phyloP scores from a whole-genome alignment of 257 asterid genomes.

The Scutellaria minor region DNA sequence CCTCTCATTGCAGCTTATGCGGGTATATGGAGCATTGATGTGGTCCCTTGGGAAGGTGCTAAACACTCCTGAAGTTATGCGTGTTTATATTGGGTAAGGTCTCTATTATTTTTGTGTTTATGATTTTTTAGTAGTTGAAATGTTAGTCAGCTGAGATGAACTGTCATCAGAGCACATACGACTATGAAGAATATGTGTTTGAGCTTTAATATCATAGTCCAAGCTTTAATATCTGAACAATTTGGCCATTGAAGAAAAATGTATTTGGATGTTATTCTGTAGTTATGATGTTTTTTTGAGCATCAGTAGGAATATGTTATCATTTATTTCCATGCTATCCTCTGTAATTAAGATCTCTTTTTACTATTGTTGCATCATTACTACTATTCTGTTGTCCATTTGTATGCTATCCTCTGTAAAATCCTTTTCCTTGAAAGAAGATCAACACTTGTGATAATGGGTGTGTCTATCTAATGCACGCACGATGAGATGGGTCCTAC shows the following conservation, averaged over 20 bases:
- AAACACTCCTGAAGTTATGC: conserved; percentile 91
- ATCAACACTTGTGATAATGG: neutral
- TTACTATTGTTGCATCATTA: neutral
- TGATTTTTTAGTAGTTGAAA: neutral
- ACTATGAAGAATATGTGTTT: conserved; percentile 4
- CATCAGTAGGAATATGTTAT: no score
- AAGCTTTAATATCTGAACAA: neutral
- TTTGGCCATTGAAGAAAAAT: conserved; percentile 23
- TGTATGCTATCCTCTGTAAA: neutral
- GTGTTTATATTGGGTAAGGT: conserved; percentile 93
- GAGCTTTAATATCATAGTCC: neutral
- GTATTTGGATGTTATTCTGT: conserved; percentile 6
- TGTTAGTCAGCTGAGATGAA: conserved; percentile 5
- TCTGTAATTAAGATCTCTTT: neutral
- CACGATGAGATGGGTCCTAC: neutral
- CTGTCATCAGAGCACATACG: neutral
- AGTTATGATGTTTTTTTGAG: no score
- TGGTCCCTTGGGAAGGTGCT: conserved; percentile 98
- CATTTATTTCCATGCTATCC: no score
- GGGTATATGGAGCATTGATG: conserved; percentile 98
- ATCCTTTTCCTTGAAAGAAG: neutral
- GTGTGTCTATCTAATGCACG: neutral
- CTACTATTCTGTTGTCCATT: neutral
- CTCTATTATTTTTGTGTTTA: neutral
- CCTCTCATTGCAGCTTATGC: conserved; percentile 75